A percentile compares a stretch with the other conserved stretches of the same genome.
Conservation (phyloP, 2,329 filamentous ascomycete genomes). For the Boeremia exigua region DNA sequence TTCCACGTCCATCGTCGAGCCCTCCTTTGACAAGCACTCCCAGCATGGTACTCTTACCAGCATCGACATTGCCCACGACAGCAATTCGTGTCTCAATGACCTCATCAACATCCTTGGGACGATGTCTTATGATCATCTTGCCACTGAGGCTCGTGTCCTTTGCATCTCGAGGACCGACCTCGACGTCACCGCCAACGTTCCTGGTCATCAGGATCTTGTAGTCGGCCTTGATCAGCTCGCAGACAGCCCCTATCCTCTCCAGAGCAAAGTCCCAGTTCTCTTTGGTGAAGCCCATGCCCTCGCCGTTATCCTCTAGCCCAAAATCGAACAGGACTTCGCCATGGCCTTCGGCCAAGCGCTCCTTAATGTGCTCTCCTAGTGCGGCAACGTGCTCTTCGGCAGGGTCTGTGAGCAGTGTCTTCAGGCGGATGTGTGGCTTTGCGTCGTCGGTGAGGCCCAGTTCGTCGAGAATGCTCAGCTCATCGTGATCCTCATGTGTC, state of each 20-base stretch:
- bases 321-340: slow-evolving; percentile 92
- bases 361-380: slow-evolving; percentile 68
- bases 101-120: slow-evolving; percentile 76
- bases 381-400: slow-evolving; percentile 65
- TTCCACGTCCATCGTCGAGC: slow-evolving; percentile 91
- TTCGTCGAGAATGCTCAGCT: slow-evolving; percentile 87
- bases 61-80: slow-evolving; percentile 97
- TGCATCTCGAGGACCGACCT: slow-evolving; percentile 67
- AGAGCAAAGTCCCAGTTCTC: slow-evolving; percentile 79
- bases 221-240: slow-evolving; percentile 71
- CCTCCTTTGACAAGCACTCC: slow-evolving; percentile 95
- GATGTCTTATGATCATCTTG: slow-evolving; percentile 83
- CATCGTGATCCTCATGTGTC: slow-evolving; percentile 73
- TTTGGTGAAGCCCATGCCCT: slow-evolving; percentile 77
- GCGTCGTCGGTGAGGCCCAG: slow-evolving; percentile 74
- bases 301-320: slow-evolving; percentile 87
- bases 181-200: slow-evolving; percentile 79
- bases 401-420: slow-evolving; percentile 71
- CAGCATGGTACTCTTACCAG: slow-evolving; percentile 94
- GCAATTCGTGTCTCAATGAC: slow-evolving; percentile 96
- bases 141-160: slow-evolving; percentile 79
- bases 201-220: slow-evolving; percentile 86
- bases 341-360: slow-evolving; percentile 78
- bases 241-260: slow-evolving; percentile 68
- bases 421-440: slow-evolving; percentile 68